Evolutionary conservation across 1,284 basidiomycete species (phyloP).

Genomic region (Ustanciosporium gigantosporum): DNA sequence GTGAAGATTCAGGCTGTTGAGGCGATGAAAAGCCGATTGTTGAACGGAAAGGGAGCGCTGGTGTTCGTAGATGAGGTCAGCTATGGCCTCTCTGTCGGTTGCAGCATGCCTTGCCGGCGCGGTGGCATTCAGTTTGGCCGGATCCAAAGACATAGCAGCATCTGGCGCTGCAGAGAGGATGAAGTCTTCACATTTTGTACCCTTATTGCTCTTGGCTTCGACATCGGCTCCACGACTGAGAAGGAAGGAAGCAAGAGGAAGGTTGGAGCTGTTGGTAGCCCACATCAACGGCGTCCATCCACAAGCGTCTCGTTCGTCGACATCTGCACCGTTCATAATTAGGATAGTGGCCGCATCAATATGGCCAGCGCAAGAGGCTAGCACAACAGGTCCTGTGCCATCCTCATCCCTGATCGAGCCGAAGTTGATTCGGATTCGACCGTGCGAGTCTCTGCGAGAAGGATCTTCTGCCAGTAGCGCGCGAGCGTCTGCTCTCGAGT

Average conservation of each 20-base stretch:
- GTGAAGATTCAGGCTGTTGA: slow-evolving; percentile 22
- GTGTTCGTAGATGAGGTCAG: slow-evolving; percentile 51
- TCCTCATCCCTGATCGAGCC: slow-evolving; percentile 40
- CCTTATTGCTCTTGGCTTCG: slow-evolving; percentile 42
- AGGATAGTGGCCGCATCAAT: slow-evolving; percentile 51
- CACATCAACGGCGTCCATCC: slow-evolving; percentile 97
- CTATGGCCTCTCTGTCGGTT: slow-evolving; percentile 43
- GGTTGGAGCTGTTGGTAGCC: slow-evolving; percentile 82
- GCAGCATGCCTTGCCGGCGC: not conserved
- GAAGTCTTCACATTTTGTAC: slow-evolving; percentile 53
- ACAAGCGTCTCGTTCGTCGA: slow-evolving; percentile 49
- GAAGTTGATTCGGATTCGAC: slow-evolving; percentile 8
- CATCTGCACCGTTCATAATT: slow-evolving; percentile 38
- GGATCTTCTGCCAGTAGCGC: slow-evolving; percentile 8
- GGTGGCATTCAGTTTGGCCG: not conserved
- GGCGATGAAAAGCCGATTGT: slow-evolving; percentile 28
- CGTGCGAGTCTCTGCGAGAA: slow-evolving; percentile 5
- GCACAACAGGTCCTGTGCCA: slow-evolving; percentile 46
- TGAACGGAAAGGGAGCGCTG: slow-evolving; percentile 30
- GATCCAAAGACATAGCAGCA: slow-evolving; percentile 4
- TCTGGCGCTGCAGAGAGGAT: slow-evolving; percentile 45
- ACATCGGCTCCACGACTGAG: slow-evolving; percentile 75
- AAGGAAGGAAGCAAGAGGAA: slow-evolving; percentile 86
- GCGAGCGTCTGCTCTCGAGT: slow-evolving; percentile 21
- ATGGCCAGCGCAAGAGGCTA: slow-evolving; percentile 48